A percentile compares a stretch with the other conserved stretches of the same genome.
Evolutionary conservation across 1,284 basidiomycete genomes (phyloP).

Genomic region (Neotropicomus parvogracilis): DNA sequence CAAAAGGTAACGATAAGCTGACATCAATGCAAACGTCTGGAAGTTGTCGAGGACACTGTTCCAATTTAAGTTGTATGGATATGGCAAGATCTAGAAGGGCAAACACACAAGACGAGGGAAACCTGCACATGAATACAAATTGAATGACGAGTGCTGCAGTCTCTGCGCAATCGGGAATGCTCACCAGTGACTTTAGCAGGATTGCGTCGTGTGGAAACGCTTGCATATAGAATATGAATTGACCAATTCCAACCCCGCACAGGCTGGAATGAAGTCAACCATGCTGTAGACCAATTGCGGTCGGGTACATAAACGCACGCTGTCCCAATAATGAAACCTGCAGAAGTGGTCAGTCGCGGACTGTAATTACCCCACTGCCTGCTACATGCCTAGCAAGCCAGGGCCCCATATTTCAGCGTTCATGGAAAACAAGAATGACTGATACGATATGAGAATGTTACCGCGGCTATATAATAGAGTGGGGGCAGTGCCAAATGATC

Average conservation of each 20-base stretch:
- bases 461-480: too few species aligned
- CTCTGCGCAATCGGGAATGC: neutral
- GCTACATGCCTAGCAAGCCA: conserved; percentile 13
- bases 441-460: neutral
- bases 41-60: too few species aligned
- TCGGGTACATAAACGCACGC: too few species aligned
- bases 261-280: conserved; percentile 10
- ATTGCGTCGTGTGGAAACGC: conserved; percentile 17
- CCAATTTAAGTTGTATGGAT: conserved; percentile 7
- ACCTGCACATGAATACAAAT: conserved; percentile 7
- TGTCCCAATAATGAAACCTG: too few species aligned
- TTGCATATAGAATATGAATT: conserved; percentile 18
- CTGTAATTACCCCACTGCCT: too few species aligned
- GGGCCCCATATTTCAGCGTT: neutral
- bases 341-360: too few species aligned
- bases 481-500: too few species aligned
- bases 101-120: conserved; percentile 8
- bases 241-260: conserved; percentile 15
- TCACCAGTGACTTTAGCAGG: too few species aligned
- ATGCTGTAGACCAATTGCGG: too few species aligned
- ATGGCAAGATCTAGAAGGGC: neutral
- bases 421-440: too few species aligned
- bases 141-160: neutral
- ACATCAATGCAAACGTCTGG: neutral
- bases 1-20: neutral